Evolutionary conservation across 345 rosid genomes (phyloP).

Genomic region (Brassica napus): Da-Ae NC_063447.1:53450501-53451000

Average conservation of each 20-base stretch:
- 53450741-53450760: neutral
- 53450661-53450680: neutral
- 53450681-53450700: no score
- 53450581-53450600: neutral
- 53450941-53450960: neutral
- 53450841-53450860: neutral
- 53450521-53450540: conserved; percentile 58
- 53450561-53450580: neutral
- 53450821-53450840: neutral
- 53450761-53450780: neutral
- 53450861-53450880: neutral
- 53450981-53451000: neutral
- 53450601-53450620: neutral
- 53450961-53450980: neutral
- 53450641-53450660: neutral
- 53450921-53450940: neutral
- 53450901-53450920: neutral
- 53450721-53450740: neutral
- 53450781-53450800: neutral
- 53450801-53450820: neutral
- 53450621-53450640: neutral
- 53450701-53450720: no score
- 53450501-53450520: conserved; percentile 56
- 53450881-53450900: neutral
- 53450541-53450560: neutral